phyloP scores from a whole-genome alignment of 768 basidiomycete species.

The Russula griseocarnosa region DNA sequence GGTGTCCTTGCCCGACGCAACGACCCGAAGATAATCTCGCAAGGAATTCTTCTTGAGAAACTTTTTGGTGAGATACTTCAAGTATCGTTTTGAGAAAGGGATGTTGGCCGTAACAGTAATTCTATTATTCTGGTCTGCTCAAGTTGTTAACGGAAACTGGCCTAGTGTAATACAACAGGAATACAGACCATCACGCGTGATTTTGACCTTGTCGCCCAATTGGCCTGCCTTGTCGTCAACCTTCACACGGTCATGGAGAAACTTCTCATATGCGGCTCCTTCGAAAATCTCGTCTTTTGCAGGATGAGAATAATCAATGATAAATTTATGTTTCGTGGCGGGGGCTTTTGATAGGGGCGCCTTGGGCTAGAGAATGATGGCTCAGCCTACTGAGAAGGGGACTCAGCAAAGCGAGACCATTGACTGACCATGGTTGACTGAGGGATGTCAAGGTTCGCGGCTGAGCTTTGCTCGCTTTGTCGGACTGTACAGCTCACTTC shows the following conservation, averaged over 20 bases:
- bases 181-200: conserved; percentile 76
- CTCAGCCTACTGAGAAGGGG: conserved; percentile 88
- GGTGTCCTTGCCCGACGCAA: conserved; percentile 87
- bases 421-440: conserved; percentile 67
- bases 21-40: conserved; percentile 97
- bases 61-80: conserved; percentile 99
- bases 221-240: conserved; percentile 89
- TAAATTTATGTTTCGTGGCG: conserved; percentile 68
- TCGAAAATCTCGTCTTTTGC: conserved; percentile 62
- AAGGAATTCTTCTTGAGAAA: conserved; percentile 97
- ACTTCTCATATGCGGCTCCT: conserved; percentile 74
- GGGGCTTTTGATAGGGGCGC: conserved; percentile 49
- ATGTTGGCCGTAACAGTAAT: conserved; percentile 82
- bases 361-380: conserved; percentile 52
- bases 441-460: conserved; percentile 11
- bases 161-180: background rate
- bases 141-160: background rate
- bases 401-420: conserved; percentile 78
- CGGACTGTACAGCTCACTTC: conserved; percentile 50
- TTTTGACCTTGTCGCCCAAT: conserved; percentile 84
- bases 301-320: conserved; percentile 82
- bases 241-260: conserved; percentile 90
- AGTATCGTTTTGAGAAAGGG: conserved; percentile 93
- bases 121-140: conserved; percentile 61
- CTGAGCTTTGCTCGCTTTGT: conserved; percentile 2